These are phyloP conservation scores for Trypanosoma platydactyli DNA, from an alignment of 208 protist species.

Conservation along the genomic window DNA sequence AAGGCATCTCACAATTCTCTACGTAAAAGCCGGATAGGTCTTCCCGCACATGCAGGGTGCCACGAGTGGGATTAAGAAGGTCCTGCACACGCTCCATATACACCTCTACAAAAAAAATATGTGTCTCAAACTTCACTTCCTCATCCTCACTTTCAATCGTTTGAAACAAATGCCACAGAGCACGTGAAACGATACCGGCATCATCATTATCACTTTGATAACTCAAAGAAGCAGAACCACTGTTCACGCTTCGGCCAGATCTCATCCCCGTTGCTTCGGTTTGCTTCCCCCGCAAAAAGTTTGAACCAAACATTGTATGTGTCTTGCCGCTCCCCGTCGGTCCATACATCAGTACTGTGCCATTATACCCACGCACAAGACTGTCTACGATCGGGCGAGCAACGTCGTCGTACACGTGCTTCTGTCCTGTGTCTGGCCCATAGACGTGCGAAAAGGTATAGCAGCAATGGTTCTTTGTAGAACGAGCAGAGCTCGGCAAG, in stretches of 20 bases:
- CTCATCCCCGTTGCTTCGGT: slow-evolving; percentile 31
- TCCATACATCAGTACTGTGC: slow-evolving; percentile 89
- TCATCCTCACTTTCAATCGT: slow-evolving; percentile 62
- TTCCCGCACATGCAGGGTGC: slow-evolving; percentile 65
- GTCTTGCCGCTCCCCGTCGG: slow-evolving; percentile 92
- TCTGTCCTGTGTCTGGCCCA: slow-evolving; percentile 47
- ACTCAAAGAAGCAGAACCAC: neutral
- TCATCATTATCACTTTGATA: neutral
- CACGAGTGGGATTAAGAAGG: slow-evolving; percentile 66
- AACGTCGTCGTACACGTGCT: slow-evolving; percentile 80
- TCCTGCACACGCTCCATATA: slow-evolving; percentile 98
- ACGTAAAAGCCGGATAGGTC: slow-evolving; percentile 88
- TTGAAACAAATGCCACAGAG: slow-evolving; percentile 91
- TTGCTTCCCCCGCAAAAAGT: slow-evolving; percentile 16
- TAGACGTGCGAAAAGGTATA: slow-evolving; percentile 79
- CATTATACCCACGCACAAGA: slow-evolving; percentile 90
- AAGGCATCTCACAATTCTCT: slow-evolving; percentile 84
- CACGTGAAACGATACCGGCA: slow-evolving; percentile 92
- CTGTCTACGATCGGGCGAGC: slow-evolving; percentile 88
- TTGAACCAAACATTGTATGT: slow-evolving; percentile 84
- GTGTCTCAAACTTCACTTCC: slow-evolving; percentile 92
- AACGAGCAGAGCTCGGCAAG: neutral
- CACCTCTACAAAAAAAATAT: slow-evolving; percentile 96
- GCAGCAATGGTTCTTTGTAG: slow-evolving; percentile 7
- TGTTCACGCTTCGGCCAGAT: slow-evolving; percentile 1